Percentiles rank a stretch among this genome's conserved stretches.
These are phyloP conservation scores for Cinnamomum micranthum DNA, from an alignment of 164 flowering plant species.

Conservation along the genomic window DNA sequence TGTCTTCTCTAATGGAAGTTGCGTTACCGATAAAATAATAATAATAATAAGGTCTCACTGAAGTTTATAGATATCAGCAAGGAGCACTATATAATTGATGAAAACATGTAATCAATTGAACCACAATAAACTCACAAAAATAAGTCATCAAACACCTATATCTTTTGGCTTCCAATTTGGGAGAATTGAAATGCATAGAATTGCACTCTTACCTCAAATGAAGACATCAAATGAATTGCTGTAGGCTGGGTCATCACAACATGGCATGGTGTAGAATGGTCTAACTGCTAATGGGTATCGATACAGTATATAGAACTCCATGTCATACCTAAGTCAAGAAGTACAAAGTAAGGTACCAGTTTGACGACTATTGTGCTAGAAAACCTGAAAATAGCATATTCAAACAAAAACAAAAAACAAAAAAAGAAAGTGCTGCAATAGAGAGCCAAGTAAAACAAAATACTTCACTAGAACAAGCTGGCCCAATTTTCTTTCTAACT, in stretches of 20 bases:
- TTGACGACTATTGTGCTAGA: too few species aligned
- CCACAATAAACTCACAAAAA: not conserved
- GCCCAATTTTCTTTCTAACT: slow-evolving; percentile 80
- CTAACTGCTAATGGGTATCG: slow-evolving; percentile 88
- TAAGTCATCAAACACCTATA: not conserved
- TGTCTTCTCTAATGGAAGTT: too few species aligned
- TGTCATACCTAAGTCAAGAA: slow-evolving; percentile 56
- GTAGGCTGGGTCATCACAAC: slow-evolving; percentile 56
- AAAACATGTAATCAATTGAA: not conserved
- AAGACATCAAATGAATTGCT: slow-evolving; percentile 98
- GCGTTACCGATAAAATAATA: too few species aligned
- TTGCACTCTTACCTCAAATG: slow-evolving; percentile 59
- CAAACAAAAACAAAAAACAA: too few species aligned
- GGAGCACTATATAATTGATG: not conserved
- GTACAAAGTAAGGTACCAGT: slow-evolving; percentile 1
- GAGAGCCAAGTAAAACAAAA: slow-evolving; percentile 8
- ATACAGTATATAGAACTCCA: slow-evolving; percentile 91
- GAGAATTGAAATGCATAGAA: not conserved
- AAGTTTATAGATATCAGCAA: not conserved
- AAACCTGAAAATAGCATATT: too few species aligned
- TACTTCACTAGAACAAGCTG: slow-evolving; percentile 85
- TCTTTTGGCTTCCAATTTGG: not conserved
- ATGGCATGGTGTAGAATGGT: slow-evolving; percentile 97
- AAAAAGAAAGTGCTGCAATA: not conserved
- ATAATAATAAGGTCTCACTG: too few species aligned